A percentile compares a stretch with the other conserved stretches of the same genome.
These are phyloP conservation scores for Chlorella sorokiniana DNA, from an alignment of 139 green algal species.

Conservation along the genomic window DNA sequence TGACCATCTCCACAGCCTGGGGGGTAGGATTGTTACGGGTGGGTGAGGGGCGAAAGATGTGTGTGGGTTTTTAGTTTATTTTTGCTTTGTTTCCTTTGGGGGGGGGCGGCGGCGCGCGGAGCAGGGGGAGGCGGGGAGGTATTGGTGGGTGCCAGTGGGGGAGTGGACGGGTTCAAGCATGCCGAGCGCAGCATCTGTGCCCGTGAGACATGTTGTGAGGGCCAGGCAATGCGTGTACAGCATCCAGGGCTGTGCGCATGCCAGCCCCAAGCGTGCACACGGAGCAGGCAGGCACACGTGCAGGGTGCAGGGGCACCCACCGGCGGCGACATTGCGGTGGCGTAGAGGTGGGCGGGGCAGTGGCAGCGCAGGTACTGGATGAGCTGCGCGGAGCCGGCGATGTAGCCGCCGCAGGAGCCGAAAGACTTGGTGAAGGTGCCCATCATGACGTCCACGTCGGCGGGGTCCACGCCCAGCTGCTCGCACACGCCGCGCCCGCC, in stretches of 20 bases:
- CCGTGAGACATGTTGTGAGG: too few species aligned
- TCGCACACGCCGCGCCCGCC: conserved; percentile 87
- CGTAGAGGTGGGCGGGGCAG: conserved; percentile 82
- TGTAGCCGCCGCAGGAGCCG: conserved; percentile 95
- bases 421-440: conserved; percentile 99
- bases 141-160: too few species aligned
- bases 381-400: conserved; percentile 69
- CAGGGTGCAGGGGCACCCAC: background rate
- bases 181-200: background rate
- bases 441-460: conserved; percentile 96
- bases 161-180: too few species aligned
- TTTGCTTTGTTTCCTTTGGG: too few species aligned
- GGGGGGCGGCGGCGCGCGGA: too few species aligned
- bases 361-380: conserved; percentile 75
- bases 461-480: conserved; percentile 85
- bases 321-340: conserved; percentile 85
- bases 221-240: background rate
- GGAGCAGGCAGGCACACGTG: too few species aligned
- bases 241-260: background rate
- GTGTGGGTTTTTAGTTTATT: background rate
- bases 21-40: too few species aligned
- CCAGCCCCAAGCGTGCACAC: background rate
- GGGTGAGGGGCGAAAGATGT: background rate
- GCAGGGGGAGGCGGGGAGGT: too few species aligned
- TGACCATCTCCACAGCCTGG: conserved; percentile 74